phyloP scores from a whole-genome alignment of 108 stramenopile species.

The Discostella pseudostelligera region DNA sequence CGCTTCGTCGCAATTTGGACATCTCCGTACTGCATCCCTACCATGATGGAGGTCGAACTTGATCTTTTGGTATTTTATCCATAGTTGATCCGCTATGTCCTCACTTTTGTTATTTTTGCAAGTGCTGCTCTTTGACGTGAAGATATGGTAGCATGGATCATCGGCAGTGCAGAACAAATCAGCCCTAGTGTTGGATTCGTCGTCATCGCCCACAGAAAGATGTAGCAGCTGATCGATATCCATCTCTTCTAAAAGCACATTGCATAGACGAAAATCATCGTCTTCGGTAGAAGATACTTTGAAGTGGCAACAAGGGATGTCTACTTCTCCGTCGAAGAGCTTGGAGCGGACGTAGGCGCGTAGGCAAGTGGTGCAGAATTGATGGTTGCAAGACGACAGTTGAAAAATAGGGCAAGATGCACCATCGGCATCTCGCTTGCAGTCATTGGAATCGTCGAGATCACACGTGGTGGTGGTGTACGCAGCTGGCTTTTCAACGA shows the following conservation, averaged over 20 bases:
- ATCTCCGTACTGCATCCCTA: constrained; percentile 45
- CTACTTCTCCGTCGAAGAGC: constrained; percentile 32
- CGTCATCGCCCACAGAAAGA: neutral
- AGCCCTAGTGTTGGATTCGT: constrained; percentile 4
- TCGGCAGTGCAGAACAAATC: neutral
- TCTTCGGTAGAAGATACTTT: constrained; percentile 3
- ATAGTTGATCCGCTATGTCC: constrained; percentile 16
- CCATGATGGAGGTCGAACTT: constrained; percentile 42
- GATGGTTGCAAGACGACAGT: constrained; percentile 43
- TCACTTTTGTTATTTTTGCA: neutral
- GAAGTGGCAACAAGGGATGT: constrained; percentile 34
- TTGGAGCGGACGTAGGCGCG: constrained; percentile 50
- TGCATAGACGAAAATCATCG: constrained; percentile 19
- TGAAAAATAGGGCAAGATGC: constrained; percentile 10
- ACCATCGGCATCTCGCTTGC: neutral
- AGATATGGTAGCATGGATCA: neutral
- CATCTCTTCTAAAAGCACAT: constrained; percentile 16
- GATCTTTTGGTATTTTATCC: constrained; percentile 46
- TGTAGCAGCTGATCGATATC: constrained; percentile 29
- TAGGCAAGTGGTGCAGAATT: constrained; percentile 47
- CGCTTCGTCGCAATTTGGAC: constrained; percentile 47
- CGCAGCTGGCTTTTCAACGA: neutral
- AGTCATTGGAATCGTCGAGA: neutral
- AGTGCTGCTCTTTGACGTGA: neutral
- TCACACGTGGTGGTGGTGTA: neutral